Conservation (phyloP, 176 grass and related monocot genomes). For the Neostapfia colusana region DNA sequence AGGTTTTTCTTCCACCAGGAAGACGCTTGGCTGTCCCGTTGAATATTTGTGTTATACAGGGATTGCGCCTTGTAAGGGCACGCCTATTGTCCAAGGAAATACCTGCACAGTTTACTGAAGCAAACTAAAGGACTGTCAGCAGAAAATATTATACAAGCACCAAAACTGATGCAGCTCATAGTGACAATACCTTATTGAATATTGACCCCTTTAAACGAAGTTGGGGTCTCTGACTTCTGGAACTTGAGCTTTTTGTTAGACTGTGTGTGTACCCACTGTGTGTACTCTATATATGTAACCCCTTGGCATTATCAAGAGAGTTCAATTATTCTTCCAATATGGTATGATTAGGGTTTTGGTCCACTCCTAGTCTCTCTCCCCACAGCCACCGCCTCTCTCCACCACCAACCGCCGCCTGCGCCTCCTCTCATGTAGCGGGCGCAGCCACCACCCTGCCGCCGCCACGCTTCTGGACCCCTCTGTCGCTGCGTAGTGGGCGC, state of each 20-base stretch:
- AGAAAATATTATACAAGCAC: conserved; percentile 40
- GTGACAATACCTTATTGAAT: conserved; percentile 58
- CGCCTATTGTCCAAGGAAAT: conserved; percentile 94
- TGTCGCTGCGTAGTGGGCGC: too few species aligned
- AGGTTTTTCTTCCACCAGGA: conserved; percentile 72
- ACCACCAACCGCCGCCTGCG: too few species aligned
- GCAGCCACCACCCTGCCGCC: too few species aligned
- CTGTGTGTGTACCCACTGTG: too few species aligned
- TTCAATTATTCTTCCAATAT: too few species aligned
- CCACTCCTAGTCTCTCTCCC: too few species aligned
- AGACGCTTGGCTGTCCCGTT: conserved; percentile 79
- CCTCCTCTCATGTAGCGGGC: too few species aligned
- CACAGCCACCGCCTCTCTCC: too few species aligned
- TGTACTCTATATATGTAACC: too few species aligned
- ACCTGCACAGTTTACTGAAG: conserved; percentile 67
- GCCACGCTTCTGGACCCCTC: too few species aligned
- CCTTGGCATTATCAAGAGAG: too few species aligned
- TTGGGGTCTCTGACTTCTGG: conserved; percentile 85
- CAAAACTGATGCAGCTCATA: conserved; percentile 29
- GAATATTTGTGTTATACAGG: conserved; percentile 89
- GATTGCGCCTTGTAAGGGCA: conserved; percentile 81
- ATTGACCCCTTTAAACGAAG: conserved; percentile 90
- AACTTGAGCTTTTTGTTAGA: conserved; percentile 95
- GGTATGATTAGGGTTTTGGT: too few species aligned
- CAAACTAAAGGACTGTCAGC: conserved; percentile 39